Conservation (phyloP, 2,329 filamentous ascomycete genomes). For the Phoma sp. region DNA sequence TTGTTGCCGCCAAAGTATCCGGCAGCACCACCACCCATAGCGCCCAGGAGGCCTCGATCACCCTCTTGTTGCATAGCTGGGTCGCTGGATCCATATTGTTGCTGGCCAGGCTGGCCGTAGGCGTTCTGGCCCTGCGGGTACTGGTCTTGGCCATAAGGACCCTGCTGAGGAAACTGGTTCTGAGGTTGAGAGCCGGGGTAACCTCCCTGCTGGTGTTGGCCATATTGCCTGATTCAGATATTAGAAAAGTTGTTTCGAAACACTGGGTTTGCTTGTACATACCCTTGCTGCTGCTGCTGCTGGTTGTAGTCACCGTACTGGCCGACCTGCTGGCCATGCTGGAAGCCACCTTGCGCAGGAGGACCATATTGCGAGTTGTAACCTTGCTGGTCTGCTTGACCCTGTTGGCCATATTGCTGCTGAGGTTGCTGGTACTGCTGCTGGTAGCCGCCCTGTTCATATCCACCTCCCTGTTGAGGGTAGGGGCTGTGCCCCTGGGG, state of each 20-base stretch:
- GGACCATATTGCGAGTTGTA: slow-evolving; percentile 53
- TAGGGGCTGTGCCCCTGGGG: slow-evolving; percentile 42
- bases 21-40: slow-evolving; percentile 63
- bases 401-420: slow-evolving; percentile 35
- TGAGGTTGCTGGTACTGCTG: slow-evolving; percentile 45
- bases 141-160: slow-evolving; percentile 48
- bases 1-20: slow-evolving; percentile 65
- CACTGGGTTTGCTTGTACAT: slow-evolving; percentile 17
- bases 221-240: slow-evolving; percentile 28
- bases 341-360: slow-evolving; percentile 58
- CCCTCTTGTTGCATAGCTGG: slow-evolving; percentile 58
- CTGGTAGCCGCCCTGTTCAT: slow-evolving; percentile 42
- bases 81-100: slow-evolving; percentile 53
- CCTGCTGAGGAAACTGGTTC: slow-evolving; percentile 53
- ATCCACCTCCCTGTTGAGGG: slow-evolving; percentile 39
- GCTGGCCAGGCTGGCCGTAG: slow-evolving; percentile 49
- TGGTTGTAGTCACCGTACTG: slow-evolving; percentile 40
- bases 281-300: slow-evolving; percentile 48
- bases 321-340: slow-evolving; percentile 50
- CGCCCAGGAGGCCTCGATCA: slow-evolving; percentile 65
- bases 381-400: slow-evolving; percentile 45
- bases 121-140: slow-evolving; percentile 43
- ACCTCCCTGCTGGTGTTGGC: slow-evolving; percentile 37
- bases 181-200: slow-evolving; percentile 43
- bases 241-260: slow-evolving; percentile 28